These are phyloP conservation scores for Syncephalastrum sp. DNA, from an alignment of 371 early-diverging fungal genomes.

Conservation along the genomic window DNA sequence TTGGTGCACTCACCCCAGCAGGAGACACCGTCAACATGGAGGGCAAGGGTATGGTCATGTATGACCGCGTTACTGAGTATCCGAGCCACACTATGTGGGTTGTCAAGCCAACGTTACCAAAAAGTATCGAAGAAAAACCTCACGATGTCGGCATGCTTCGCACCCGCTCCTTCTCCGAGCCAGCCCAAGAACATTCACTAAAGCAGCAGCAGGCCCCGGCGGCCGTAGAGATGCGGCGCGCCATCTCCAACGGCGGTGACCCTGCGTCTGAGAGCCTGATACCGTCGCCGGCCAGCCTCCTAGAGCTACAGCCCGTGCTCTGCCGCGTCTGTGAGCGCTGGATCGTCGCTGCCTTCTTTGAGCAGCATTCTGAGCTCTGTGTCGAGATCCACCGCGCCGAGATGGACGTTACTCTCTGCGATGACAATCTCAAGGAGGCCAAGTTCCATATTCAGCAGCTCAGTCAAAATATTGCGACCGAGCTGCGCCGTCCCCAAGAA, in stretches of 20 bases:
- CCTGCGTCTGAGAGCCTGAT: slow-evolving; percentile 13
- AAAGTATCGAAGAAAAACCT: no score
- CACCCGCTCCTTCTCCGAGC: slow-evolving; percentile 26
- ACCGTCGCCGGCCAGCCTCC: slow-evolving; percentile 13
- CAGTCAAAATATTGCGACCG: background rate
- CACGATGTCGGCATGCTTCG: background rate
- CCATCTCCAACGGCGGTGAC: slow-evolving; percentile 26
- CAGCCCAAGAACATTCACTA: slow-evolving; percentile 4
- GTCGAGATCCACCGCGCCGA: slow-evolving; percentile 78
- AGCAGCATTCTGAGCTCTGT: slow-evolving; percentile 74
- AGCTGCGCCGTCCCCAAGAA: background rate
- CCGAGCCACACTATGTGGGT: slow-evolving; percentile 89
- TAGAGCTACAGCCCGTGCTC: slow-evolving; percentile 46
- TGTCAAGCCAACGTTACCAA: slow-evolving; percentile 51
- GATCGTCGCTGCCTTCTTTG: slow-evolving; percentile 73
- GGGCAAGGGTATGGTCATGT: slow-evolving; percentile 91
- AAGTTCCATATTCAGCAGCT: slow-evolving; percentile 52
- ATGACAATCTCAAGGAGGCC: slow-evolving; percentile 73
- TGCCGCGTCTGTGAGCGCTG: slow-evolving; percentile 83
- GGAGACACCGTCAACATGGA: slow-evolving; percentile 70
- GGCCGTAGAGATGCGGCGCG: background rate
- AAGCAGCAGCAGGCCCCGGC: no score
- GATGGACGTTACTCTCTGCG: slow-evolving; percentile 68
- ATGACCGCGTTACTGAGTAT: slow-evolving; percentile 64
- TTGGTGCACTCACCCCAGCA: slow-evolving; percentile 52